These are phyloP conservation scores for Cutaneotrichosporon cutaneum DNA, from an alignment of 1,284 basidiomycete genomes.

Conservation along the genomic window DNA sequence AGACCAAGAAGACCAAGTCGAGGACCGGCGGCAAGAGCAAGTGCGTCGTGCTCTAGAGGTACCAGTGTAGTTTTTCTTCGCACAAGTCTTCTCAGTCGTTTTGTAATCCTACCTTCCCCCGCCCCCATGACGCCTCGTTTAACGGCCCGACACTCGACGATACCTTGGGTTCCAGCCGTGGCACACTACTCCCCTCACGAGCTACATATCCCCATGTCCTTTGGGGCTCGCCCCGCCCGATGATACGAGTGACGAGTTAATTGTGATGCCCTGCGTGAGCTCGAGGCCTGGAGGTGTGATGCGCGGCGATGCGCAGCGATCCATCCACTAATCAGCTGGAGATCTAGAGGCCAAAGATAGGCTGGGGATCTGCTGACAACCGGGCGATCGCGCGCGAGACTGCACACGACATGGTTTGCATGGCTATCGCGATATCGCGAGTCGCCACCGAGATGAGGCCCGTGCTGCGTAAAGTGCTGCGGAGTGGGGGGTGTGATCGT, in stretches of 20 bases:
- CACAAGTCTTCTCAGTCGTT: constrained; percentile 18
- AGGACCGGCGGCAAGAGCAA: constrained; percentile 37
- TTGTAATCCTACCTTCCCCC: constrained; percentile 26
- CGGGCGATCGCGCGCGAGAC: too few relatives aligned
- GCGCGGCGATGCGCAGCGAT: not conserved
- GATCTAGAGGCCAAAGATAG: too few relatives aligned
- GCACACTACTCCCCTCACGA: not conserved
- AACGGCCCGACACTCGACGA: constrained; percentile 9
- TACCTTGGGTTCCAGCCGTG: constrained; percentile 8
- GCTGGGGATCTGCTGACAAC: too few relatives aligned
- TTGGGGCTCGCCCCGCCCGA: constrained; percentile 10
- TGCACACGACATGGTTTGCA: not conserved
- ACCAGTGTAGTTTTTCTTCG: constrained; percentile 7
- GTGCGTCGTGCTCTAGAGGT: constrained; percentile 59
- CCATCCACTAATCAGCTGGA: too few relatives aligned
- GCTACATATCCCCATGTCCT: constrained; percentile 8
- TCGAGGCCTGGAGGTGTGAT: not conserved
- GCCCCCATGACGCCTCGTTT: constrained; percentile 6
- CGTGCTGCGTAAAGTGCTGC: too few relatives aligned
- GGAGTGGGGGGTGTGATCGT: too few relatives aligned
- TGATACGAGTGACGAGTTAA: constrained; percentile 24
- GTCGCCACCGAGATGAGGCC: too few relatives aligned
- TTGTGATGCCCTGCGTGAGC: not conserved
- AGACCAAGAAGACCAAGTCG: constrained; percentile 20
- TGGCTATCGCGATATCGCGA: too few relatives aligned